phyloP scores from a whole-genome alignment of 2,329 filamentous ascomycete species.

The Pseudogymnoascus sp. region DNA sequence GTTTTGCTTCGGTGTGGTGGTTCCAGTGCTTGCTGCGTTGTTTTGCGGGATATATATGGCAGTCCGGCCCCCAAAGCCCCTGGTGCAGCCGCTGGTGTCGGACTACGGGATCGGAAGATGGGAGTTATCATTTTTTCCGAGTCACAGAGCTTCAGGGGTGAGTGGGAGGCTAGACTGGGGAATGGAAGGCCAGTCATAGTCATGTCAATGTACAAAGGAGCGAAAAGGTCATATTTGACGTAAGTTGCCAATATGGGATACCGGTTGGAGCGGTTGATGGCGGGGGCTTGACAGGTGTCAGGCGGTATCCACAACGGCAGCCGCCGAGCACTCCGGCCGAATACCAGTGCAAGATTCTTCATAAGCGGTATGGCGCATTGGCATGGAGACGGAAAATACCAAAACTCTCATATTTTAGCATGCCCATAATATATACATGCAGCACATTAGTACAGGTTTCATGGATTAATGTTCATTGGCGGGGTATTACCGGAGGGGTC shows the following conservation, averaged over 20 bases:
- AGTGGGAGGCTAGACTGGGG: too few relatives aligned
- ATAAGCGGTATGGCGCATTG: neutral
- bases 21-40: too few relatives aligned
- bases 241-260: neutral
- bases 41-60: too few relatives aligned
- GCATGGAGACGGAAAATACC: neutral
- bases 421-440: neutral
- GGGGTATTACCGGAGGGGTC: neutral
- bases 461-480: neutral
- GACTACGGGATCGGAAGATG: too few relatives aligned
- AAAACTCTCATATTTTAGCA: neutral
- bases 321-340: neutral
- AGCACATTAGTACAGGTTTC: neutral
- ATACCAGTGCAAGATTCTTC: neutral
- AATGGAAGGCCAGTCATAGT: neutral
- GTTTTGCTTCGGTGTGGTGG: too few relatives aligned
- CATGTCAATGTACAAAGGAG: neutral
- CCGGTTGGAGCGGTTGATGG: neutral
- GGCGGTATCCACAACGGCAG: neutral
- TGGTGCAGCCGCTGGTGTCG: too few relatives aligned
- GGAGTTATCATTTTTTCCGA: too few relatives aligned
- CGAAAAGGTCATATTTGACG: neutral
- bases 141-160: too few relatives aligned
- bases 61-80: too few relatives aligned
- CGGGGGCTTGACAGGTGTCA: neutral